phyloP scores from a whole-genome alignment of 768 basidiomycete species.

The Russula dissimulans region DNA sequence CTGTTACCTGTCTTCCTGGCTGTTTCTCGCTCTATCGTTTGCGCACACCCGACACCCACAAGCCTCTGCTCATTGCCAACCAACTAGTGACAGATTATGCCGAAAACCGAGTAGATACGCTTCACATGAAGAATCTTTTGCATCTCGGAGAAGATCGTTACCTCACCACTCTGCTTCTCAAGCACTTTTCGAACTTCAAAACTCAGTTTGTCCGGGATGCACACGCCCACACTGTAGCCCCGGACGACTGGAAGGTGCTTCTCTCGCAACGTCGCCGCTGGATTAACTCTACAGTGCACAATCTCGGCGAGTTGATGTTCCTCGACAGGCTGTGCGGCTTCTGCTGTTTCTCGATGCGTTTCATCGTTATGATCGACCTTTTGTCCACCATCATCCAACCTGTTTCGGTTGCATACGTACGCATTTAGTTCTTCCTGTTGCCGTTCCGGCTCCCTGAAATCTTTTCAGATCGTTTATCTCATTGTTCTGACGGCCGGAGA shows the following conservation, averaged over 20 bases:
- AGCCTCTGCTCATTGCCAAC: slow-evolving; percentile 88
- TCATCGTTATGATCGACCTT: slow-evolving; percentile 94
- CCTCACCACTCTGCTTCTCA: slow-evolving; percentile 88
- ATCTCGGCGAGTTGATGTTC: slow-evolving; percentile 87
- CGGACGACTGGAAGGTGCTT: slow-evolving; percentile 90
- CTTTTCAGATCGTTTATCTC: slow-evolving; percentile 70
- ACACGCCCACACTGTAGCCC: slow-evolving; percentile 89
- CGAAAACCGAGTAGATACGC: slow-evolving; percentile 91
- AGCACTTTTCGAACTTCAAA: slow-evolving; percentile 91
- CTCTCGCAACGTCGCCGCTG: slow-evolving; percentile 96
- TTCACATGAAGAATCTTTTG: slow-evolving; percentile 98
- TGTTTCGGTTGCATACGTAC: slow-evolving; percentile 81
- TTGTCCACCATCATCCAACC: slow-evolving; percentile 79
- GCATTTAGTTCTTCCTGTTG: slow-evolving; percentile 27
- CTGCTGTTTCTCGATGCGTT: slow-evolving; percentile 99
- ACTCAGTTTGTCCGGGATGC: slow-evolving; percentile 94
- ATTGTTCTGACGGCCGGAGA: slow-evolving; percentile 68
- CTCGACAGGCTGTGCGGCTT: slow-evolving; percentile 89
- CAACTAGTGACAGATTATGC: slow-evolving; percentile 88
- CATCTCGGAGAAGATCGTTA: slow-evolving; percentile 99
- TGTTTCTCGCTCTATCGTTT: slow-evolving; percentile 98
- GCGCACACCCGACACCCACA: slow-evolving; percentile 89
- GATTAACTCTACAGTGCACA: slow-evolving; percentile 99
- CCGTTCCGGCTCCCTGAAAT: neutral
- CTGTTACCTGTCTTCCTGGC: slow-evolving; percentile 96